Base-by-base conservation (phyloP, 768 basidiomycete species). In the Aureoboletus auriporus region DNA sequence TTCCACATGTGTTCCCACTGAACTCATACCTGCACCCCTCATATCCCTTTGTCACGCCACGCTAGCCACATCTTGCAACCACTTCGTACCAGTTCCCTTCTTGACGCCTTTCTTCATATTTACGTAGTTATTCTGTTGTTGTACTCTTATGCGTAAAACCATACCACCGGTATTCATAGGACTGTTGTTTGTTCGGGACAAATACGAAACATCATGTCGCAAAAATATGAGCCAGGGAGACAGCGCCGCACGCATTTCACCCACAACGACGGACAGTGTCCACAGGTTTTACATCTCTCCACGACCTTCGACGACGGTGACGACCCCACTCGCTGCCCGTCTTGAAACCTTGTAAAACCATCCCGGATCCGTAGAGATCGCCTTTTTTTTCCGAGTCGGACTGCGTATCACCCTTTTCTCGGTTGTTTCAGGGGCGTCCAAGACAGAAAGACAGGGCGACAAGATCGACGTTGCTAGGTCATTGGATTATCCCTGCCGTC, bases 341-440 rank as follows among this genome's bases (percentile, higher is more conserved):
- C 75, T 75, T 86, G 80, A 69, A 80, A 86, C 65, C 73, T 71
- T 67, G 52, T 53, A 66, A 69, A 84, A 84, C 80, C 75, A 75
- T 83, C 67, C 66, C 63, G 76, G 72, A 89, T 82, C 75, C 70
- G 68, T 43, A 53, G 75, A 87, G 84, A 84, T 84, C 83, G 69
- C 67, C 49, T 38, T 54, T 52, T 54, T 60, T 51, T 49, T 28
- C 17, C 37, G 17, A 14, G 27, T 26, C 14, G 40, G 39, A 49
- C 42, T 20, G 33, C 33, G 6, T 26, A 42, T 40, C 45, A 9
- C 17, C 44, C 41, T 42, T 47, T 57, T 39, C 20, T 36, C 40
- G n/a, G 17, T 39, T 16, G 16, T 34, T 36, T 20, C 17, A 33
- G 44, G 35, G 27, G 31, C 12, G 20, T 29, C 6, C 17, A 29